These are phyloP conservation scores for Suillus variegatus DNA, from an alignment of 768 basidiomycete species.

Conservation along the genomic window DNA sequence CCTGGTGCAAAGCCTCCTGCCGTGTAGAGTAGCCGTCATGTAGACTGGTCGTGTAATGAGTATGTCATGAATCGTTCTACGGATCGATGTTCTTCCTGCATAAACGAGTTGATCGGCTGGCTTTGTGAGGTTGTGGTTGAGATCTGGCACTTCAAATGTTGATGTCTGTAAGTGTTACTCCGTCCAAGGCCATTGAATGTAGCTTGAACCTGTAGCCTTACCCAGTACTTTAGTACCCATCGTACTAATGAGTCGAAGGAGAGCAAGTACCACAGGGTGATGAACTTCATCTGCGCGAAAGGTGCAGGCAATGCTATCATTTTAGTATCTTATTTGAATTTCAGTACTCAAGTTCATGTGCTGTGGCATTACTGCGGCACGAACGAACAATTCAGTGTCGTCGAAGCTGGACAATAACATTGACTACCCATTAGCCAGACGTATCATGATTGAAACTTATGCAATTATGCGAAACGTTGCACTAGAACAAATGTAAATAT, in stretches of 20 bases:
- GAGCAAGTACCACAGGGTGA: too few relatives aligned
- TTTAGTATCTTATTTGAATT: too few relatives aligned
- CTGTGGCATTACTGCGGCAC: too few relatives aligned
- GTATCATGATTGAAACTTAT: background rate
- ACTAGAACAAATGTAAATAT: background rate
- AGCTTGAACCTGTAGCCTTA: background rate
- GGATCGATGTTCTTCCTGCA: background rate
- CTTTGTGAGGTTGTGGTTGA: background rate
- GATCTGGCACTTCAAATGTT: background rate
- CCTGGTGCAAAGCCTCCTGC: constrained; percentile 79
- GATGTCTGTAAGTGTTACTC: background rate
- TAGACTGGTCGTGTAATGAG: background rate
- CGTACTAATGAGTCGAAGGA: too few relatives aligned
- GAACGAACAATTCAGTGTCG: too few relatives aligned
- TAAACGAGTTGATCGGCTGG: background rate
- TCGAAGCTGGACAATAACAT: too few relatives aligned
- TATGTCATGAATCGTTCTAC: background rate
- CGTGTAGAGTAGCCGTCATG: constrained; percentile 42
- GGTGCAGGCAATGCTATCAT: too few relatives aligned
- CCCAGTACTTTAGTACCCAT: too few relatives aligned
- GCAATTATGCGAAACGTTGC: background rate
- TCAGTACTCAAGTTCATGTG: too few relatives aligned
- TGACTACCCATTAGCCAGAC: background rate
- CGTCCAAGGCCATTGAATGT: background rate
- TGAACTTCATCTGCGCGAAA: too few relatives aligned